Percentiles rank a stretch among this genome's conserved stretches.
Evolutionary conservation across 2,329 filamentous ascomycete genomes (phyloP).

Genomic region (Curvularia verruculosa): DNA sequence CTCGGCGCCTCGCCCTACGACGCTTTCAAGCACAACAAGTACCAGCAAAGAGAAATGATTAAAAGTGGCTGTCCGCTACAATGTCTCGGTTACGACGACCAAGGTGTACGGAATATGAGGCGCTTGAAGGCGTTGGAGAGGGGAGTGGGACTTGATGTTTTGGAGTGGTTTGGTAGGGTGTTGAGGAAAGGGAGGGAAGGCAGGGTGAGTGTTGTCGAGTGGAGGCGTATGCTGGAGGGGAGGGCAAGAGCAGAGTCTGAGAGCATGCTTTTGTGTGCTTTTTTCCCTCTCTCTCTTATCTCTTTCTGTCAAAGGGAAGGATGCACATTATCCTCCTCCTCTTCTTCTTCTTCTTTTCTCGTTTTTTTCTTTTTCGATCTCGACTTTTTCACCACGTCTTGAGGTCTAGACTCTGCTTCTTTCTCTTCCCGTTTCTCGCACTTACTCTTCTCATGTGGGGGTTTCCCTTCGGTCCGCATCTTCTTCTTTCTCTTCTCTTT

Average conservation of each 20-base stretch:
- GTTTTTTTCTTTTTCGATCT: not conserved
- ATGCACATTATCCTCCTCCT: not conserved
- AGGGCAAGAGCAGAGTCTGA: too few relatives aligned
- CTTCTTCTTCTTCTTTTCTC: not conserved
- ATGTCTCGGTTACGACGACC: slow-evolving; percentile 48
- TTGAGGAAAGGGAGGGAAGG: slow-evolving; percentile 39
- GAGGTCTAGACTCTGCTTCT: not conserved
- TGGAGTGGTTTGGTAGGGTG: slow-evolving; percentile 49
- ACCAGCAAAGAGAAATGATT: slow-evolving; percentile 53
- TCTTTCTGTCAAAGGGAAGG: too few relatives aligned
- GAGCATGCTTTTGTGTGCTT: too few relatives aligned
- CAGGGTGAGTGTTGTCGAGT: slow-evolving; percentile 41
- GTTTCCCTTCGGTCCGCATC: not conserved
- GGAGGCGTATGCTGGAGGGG: slow-evolving; percentile 28
- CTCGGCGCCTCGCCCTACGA: slow-evolving; percentile 52
- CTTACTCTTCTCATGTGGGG: not conserved
- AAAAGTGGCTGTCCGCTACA: slow-evolving; percentile 51
- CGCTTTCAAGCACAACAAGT: slow-evolving; percentile 49
- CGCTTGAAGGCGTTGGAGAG: slow-evolving; percentile 38
- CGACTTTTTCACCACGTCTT: not conserved
- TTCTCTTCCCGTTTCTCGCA: not conserved
- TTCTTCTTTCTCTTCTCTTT: not conserved
- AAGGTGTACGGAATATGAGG: slow-evolving; percentile 35
- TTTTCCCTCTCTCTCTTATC: too few relatives aligned
- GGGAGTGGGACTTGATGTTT: slow-evolving; percentile 32